Evolutionary conservation across 1,139 yeast species (phyloP).

Genomic region (Candida sojae): DNA sequence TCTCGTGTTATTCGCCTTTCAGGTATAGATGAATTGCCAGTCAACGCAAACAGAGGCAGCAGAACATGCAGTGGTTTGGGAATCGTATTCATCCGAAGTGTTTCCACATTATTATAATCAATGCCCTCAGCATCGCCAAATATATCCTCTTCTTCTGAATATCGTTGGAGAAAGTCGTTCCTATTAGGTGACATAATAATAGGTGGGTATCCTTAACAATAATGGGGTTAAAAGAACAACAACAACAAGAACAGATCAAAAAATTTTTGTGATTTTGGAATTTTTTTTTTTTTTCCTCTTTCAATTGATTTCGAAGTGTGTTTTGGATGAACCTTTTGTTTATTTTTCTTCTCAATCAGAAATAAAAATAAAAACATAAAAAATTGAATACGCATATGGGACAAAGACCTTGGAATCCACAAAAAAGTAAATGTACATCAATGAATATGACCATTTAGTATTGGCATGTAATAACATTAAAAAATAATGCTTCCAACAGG

Average conservation of each 20-base stretch:
- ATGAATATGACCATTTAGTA: no score
- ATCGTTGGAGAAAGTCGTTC: slow-evolving; percentile 18
- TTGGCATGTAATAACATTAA: not conserved
- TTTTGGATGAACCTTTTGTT: not conserved
- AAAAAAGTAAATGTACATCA: no score
- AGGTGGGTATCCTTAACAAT: not conserved
- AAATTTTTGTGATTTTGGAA: not conserved
- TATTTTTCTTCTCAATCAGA: slow-evolving; percentile 1
- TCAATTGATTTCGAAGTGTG: not conserved
- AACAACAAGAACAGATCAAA: not conserved
- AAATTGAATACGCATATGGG: no score
- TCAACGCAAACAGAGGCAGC: slow-evolving; percentile 14
- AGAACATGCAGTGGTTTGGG: slow-evolving; percentile 7
- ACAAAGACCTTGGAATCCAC: no score
- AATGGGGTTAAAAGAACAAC: not conserved
- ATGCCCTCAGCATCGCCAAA: slow-evolving; percentile 29
- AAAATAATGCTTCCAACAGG: slow-evolving; percentile 67
- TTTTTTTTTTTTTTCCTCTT: not conserved
- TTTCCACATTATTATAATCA: slow-evolving; percentile 13
- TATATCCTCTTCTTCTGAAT: slow-evolving; percentile 26
- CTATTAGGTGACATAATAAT: slow-evolving; percentile 3
- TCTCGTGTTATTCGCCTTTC: slow-evolving; percentile 16
- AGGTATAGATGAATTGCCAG: slow-evolving; percentile 9
- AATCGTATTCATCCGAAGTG: slow-evolving; percentile 9
- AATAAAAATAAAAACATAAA: not conserved